Evolutionary conservation across 2,329 filamentous ascomycete species (phyloP), one percentile per base, ranked within the genome.

Genomic region (Teratosphaeria zuluensis): DNA sequence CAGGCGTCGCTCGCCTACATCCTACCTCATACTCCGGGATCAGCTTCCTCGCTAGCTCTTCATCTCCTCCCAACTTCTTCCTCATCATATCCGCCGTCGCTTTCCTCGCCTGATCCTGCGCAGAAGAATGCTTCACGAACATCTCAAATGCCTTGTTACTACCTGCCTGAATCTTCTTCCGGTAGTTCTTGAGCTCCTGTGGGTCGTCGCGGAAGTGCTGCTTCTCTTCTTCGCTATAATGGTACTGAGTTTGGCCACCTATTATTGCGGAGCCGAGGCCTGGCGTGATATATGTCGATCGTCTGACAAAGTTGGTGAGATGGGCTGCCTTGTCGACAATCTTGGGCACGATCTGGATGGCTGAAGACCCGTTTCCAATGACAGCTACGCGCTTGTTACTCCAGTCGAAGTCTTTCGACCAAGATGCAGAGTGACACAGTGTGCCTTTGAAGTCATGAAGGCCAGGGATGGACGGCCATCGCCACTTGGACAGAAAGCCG

Each of bases 41-140:
- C 4, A 78, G 75, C 28, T 77, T 74, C 0, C 81, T 73, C 0
- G 81, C 70, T 3, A 88, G 72, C 28, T 83, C 78, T 0, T 83
- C 80, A 61, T 84, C 81, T 56, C 78, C 76, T 0, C 70, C 72
- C 0, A 87, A 70, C 0, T 83, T 77, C 48, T 76, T 65, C 38
- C 74, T 75, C 81, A 87, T 87, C 56, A 66, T 65, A 2, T 64
- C 62, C 24, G 62, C 61, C 6, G 65, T 68, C 5, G 59, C 56
- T 33, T 62, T 63, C 3, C 65, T 62, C 5, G 58, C 64, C 6
- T 60, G 52, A n/a, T 58, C 54, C 46, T 68, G 66, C 2, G 66
- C 75, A 2, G 77, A 70, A 0, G 79, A 79, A 28, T 77, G 76
- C 54, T 80, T 80, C 62, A 87, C 80, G 58, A 84, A 80, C 65